Evolutionary conservation across 768 basidiomycete genomes (phyloP), one percentile per base, ranked within the genome.

Genomic region (Phlebiopsis gigantea): DNA sequence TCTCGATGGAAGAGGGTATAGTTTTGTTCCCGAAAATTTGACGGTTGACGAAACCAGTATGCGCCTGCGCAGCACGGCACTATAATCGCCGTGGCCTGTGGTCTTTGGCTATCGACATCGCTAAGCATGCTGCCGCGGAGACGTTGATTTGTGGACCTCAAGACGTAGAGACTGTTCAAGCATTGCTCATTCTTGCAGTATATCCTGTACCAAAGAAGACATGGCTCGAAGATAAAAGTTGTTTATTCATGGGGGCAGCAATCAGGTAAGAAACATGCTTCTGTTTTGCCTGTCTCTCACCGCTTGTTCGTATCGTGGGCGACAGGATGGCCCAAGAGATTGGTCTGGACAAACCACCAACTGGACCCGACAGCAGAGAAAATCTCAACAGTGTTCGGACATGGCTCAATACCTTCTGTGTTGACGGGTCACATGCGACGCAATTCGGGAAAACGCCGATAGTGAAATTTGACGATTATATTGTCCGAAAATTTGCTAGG

Each of bases 381-480:
- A 77, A 75, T n/a, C 68, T 85, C 41, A 88, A 90, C 63, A 76
- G 85, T 52, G 79, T 79, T 30, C 72, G 87, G 55, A 84, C 83
- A 14, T 90, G 87, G 87, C 71, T 88, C 43, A 81, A 80, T 61
- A 85, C 83, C 64, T 86, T 81, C 63, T 82, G 83, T 58, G 79
- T 84, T 44, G 88, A 90, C 63, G 79, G 79, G 8, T 85, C 84
- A 19, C 77, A 85, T 63, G 79, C 84, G 6, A 84, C 81, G 29
- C 81, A 87, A 63, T 85, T 83, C 68, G 87, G 86, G 10, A 87
- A 86, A 65, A 78, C 84, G 56, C 80, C 82, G 15, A 84, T 84
- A 71, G 71, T 87, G 26, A 71, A 68, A 30, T 70, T 80, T 14
- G 81, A 86, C 61, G 85, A 87, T 66, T 78, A 75, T 48, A 62